Conservation (phyloP, 2,329 filamentous ascomycete species). For the Macroventuria anomochaeta region DNA sequence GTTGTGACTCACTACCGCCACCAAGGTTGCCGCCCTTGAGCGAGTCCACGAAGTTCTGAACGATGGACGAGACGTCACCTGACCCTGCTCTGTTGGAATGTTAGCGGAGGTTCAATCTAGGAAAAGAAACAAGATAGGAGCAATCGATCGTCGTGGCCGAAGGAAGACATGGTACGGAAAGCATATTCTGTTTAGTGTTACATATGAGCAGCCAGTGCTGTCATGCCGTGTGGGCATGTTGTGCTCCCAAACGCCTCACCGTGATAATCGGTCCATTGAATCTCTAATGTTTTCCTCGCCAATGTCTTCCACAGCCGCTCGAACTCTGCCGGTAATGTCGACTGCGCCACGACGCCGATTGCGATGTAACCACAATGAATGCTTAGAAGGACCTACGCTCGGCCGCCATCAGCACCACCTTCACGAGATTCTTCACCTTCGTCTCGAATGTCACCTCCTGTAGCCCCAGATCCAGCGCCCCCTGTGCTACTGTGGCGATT, state of each 20-base stretch:
- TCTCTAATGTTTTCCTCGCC: conserved; percentile 23
- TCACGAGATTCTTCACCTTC: conserved; percentile 89
- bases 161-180: conserved; percentile 35
- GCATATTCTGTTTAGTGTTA: conserved; percentile 48
- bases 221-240: conserved; percentile 30
- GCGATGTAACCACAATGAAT: conserved; percentile 37
- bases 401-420: conserved; percentile 92
- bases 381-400: conserved; percentile 86
- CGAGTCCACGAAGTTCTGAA: conserved; percentile 88
- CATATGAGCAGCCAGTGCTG: conserved; percentile 37
- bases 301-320: conserved; percentile 29
- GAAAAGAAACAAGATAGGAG: conserved; percentile 14
- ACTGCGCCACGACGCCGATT: conserved; percentile 47
- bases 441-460: conserved; percentile 87
- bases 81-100: conserved; percentile 53
- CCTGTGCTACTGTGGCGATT: conserved; percentile 61
- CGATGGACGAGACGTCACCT: conserved; percentile 75
- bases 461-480: conserved; percentile 84
- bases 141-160: conserved; percentile 39
- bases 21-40: conserved; percentile 64
- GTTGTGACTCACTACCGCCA: conserved; percentile 47
- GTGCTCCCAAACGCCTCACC: conserved; percentile 45
- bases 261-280: conserved; percentile 25
- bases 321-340: conserved; percentile 33
- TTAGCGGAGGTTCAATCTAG: conserved; percentile 29